Conservation (phyloP, 352 stramenopile genomes). For the Globisporangium barbulae region DNA sequence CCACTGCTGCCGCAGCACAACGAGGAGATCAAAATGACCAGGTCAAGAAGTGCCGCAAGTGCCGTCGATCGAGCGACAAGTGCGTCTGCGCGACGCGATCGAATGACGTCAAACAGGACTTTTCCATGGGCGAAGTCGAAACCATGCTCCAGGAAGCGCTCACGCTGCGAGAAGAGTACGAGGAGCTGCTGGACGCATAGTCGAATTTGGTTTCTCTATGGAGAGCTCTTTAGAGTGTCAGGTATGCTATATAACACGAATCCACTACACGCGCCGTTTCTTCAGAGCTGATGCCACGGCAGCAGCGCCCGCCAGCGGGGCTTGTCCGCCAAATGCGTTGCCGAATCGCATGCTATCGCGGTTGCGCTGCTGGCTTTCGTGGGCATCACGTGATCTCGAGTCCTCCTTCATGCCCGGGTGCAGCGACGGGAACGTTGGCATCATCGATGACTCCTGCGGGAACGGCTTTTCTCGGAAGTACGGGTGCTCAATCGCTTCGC, state of each 20-base stretch:
- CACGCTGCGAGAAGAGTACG: constrained; percentile 61
- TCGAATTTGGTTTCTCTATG: not conserved
- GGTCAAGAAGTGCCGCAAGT: constrained; percentile 66
- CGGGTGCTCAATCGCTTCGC: constrained; percentile 42
- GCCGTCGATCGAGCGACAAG: constrained; percentile 51
- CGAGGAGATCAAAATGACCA: not conserved
- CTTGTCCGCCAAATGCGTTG: constrained; percentile 8
- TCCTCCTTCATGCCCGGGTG: constrained; percentile 37
- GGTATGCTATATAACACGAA: not conserved
- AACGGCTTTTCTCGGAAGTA: constrained; percentile 70
- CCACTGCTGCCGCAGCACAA: constrained; percentile 17
- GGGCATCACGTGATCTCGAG: not conserved
- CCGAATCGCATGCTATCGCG: constrained; percentile 16
- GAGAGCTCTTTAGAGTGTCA: not conserved
- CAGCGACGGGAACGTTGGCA: constrained; percentile 60
- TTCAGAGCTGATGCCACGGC: constrained; percentile 7
- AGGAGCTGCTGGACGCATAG: constrained; percentile 55
- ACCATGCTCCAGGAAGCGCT: constrained; percentile 74
- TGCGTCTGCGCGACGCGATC: constrained; percentile 48
- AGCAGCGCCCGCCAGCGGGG: not conserved
- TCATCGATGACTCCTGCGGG: constrained; percentile 54
- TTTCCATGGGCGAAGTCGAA: constrained; percentile 51
- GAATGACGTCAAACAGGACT: constrained; percentile 25
- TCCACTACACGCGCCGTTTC: constrained; percentile 14
- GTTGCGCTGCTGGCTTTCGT: constrained; percentile 2